Evolutionary conservation across 495 filamentous ascomycete species (phyloP).

Genomic region (Aspergillus coremiiformis): DNA sequence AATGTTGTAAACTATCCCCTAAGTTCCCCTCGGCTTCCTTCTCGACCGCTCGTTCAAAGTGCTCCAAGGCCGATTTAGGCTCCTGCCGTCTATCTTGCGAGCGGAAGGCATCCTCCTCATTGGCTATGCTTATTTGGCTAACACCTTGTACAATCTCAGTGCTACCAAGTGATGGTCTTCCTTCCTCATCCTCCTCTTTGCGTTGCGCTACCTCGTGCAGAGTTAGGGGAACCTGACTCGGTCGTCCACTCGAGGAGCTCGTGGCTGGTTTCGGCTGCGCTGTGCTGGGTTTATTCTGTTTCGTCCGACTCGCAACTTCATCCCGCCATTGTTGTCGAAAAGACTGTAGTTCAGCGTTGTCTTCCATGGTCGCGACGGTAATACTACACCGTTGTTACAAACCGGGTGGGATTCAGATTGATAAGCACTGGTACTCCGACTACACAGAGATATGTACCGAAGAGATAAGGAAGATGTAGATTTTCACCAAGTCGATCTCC

Average conservation of each 20-base stretch:
- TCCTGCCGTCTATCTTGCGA: slow-evolving; percentile 32
- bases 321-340: slow-evolving; percentile 80
- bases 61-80: slow-evolving; percentile 75
- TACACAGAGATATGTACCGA: background rate
- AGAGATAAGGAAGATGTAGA: background rate
- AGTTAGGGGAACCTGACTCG: slow-evolving; percentile 26
- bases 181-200: slow-evolving; percentile 33
- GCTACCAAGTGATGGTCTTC: slow-evolving; percentile 32
- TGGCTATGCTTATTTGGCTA: slow-evolving; percentile 23
- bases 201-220: slow-evolving; percentile 28
- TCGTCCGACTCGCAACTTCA: slow-evolving; percentile 59
- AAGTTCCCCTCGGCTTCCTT: slow-evolving; percentile 75
- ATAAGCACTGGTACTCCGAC: too few relatives aligned
- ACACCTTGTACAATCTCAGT: slow-evolving; percentile 38
- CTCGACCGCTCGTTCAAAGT: slow-evolving; percentile 89
- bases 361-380: slow-evolving; percentile 41
- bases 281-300: slow-evolving; percentile 13
- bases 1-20: slow-evolving; percentile 82
- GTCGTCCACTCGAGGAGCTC: slow-evolving; percentile 16
- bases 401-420: slow-evolving; percentile 14
- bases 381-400: background rate
- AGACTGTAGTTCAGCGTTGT: slow-evolving; percentile 66
- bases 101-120: slow-evolving; percentile 29
- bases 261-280: slow-evolving; percentile 15
- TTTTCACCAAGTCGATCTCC: background rate